Percentiles rank a stretch among this genome's conserved stretches.
Evolutionary conservation across 495 filamentous ascomycete species (phyloP).

Genomic region (Daldinia decipiens): DNA sequence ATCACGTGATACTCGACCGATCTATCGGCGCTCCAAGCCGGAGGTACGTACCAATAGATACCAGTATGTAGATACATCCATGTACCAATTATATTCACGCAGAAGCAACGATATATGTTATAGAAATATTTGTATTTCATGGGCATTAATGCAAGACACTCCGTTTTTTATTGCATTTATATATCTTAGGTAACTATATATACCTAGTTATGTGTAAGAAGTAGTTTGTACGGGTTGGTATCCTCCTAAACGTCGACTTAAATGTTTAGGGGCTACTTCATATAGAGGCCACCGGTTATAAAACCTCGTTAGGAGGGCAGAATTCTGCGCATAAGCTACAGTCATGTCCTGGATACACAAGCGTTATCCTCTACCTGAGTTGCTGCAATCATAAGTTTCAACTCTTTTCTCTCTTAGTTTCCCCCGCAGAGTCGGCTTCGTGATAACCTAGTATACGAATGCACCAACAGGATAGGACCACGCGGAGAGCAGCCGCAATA

Average conservation of each 20-base stretch:
- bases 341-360: neutral
- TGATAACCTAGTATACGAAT: conserved; percentile 1
- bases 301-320: neutral
- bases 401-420: neutral
- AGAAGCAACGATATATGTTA: conserved; percentile 18
- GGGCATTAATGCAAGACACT: neutral
- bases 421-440: neutral
- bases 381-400: neutral
- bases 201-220: neutral
- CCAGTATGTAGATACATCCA: neutral
- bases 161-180: neutral
- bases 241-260: neutral
- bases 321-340: neutral
- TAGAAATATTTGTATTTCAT: conserved; percentile 15
- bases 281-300: neutral
- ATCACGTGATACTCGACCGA: conserved; percentile 46
- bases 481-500: conserved; percentile 3
- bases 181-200: no score
- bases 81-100: neutral
- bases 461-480: conserved; percentile 7
- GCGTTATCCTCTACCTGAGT: neutral
- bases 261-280: conserved; percentile 1
- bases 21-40: conserved; percentile 14
- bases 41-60: neutral
- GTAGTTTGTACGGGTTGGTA: neutral